phyloP scores from a whole-genome alignment of 169 alveolate genomes.

The Perkinsus chesapeaki region DNA sequence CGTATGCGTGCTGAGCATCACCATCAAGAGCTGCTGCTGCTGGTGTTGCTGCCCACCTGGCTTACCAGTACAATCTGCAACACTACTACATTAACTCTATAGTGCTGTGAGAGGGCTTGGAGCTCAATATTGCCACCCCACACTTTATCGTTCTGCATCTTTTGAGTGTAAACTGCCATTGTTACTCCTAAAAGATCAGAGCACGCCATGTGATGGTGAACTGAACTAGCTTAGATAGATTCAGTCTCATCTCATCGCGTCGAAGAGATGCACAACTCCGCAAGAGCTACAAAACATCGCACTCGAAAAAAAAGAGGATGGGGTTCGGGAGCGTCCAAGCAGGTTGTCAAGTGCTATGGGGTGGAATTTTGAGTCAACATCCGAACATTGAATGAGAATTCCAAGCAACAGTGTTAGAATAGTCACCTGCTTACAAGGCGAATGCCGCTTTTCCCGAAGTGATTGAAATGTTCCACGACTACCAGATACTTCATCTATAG shows the following conservation, averaged over 20 bases:
- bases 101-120: neutral
- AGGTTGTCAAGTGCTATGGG: too few relatives aligned
- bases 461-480: too few relatives aligned
- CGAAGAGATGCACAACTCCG: neutral
- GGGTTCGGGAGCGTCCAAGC: too few relatives aligned
- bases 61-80: neutral
- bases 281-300: neutral
- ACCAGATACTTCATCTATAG: too few relatives aligned
- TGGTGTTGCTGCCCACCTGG: too few relatives aligned
- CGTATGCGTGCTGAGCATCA: neutral
- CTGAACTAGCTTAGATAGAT: neutral
- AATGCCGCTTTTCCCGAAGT: too few relatives aligned
- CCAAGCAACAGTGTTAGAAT: too few relatives aligned
- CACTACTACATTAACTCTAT: neutral
- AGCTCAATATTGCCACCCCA: neutral
- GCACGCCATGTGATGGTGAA: too few relatives aligned
- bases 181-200: neutral
- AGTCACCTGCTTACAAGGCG: too few relatives aligned
- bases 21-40: too few relatives aligned
- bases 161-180: neutral
- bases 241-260: neutral
- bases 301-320: neutral
- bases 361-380: too few relatives aligned
- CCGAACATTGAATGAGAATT: too few relatives aligned
- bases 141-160: neutral